phyloP scores from a whole-genome alignment of 176 grass and related monocot species.

The Paspalum vaginatum region DNA sequence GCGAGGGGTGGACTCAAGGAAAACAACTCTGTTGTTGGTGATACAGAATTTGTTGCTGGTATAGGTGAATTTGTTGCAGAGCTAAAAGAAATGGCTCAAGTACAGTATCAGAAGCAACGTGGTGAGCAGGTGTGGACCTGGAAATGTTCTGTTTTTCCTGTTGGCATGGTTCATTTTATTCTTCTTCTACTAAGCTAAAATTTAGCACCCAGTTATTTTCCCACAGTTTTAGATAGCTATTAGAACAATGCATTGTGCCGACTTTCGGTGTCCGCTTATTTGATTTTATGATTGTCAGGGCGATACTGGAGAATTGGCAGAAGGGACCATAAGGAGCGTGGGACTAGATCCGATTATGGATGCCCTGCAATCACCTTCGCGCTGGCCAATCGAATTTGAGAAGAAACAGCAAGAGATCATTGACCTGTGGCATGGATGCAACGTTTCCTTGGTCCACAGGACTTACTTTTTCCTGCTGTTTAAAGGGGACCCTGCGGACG shows the following conservation, averaged over 20 bases:
- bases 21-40: slow-evolving; percentile 49
- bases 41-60: slow-evolving; percentile 64
- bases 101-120: slow-evolving; percentile 59
- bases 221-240: slow-evolving; percentile 18
- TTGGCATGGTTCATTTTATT: background rate
- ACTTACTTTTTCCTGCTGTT: slow-evolving; percentile 95
- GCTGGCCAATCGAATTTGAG: slow-evolving; percentile 82
- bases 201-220: background rate
- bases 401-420: slow-evolving; percentile 89
- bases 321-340: slow-evolving; percentile 57
- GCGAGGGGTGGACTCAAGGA: slow-evolving; percentile 42
- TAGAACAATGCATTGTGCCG: background rate
- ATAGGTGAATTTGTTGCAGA: slow-evolving; percentile 81
- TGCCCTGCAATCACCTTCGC: slow-evolving; percentile 64
- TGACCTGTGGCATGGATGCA: slow-evolving; percentile 86
- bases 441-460: slow-evolving; percentile 83
- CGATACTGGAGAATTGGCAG: slow-evolving; percentile 62
- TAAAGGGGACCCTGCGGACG: slow-evolving; percentile 90
- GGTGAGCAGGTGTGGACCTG: slow-evolving; percentile 54
- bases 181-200: background rate
- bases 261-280: background rate
- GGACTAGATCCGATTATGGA: slow-evolving; percentile 56
- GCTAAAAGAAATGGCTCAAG: slow-evolving; percentile 89
- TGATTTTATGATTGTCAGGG: slow-evolving; percentile 43
- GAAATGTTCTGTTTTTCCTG: background rate